Conservation (phyloP, 768 basidiomycete species). For the Mycena epipterygia region DNA sequence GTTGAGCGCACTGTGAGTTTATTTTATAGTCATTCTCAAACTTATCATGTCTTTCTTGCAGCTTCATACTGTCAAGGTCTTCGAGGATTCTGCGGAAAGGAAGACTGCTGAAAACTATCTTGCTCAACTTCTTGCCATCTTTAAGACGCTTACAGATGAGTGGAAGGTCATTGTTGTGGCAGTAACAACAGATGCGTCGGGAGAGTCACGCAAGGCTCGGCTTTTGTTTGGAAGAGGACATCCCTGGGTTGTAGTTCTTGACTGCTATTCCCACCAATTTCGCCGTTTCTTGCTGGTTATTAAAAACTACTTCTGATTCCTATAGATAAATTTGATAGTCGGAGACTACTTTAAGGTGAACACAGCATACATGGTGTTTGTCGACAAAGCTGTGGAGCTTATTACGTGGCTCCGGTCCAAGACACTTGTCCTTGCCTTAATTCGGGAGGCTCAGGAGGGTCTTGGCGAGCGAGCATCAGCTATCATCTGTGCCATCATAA, state of each 20-base stretch:
- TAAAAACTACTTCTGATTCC: neutral
- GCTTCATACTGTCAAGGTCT: slow-evolving; percentile 47
- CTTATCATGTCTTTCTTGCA: slow-evolving; percentile 20
- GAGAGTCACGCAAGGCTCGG: slow-evolving; percentile 47
- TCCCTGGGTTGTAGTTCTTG: slow-evolving; percentile 44
- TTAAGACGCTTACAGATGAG: slow-evolving; percentile 37
- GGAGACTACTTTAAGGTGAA: slow-evolving; percentile 52
- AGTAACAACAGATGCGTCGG: slow-evolving; percentile 51
- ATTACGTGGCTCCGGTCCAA: slow-evolving; percentile 57
- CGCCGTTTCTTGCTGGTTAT: neutral
- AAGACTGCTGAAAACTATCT: slow-evolving; percentile 50
- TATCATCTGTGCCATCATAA: slow-evolving; percentile 51
- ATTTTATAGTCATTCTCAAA: neutral
- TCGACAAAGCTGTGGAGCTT: slow-evolving; percentile 48
- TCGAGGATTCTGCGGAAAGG: slow-evolving; percentile 46
- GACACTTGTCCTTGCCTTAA: slow-evolving; percentile 46
- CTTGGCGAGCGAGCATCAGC: slow-evolving; percentile 23
- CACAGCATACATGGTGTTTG: slow-evolving; percentile 13
- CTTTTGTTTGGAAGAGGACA: slow-evolving; percentile 29
- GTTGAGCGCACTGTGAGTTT: slow-evolving; percentile 14
- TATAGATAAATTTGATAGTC: slow-evolving; percentile 52
- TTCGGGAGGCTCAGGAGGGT: slow-evolving; percentile 40
- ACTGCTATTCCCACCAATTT: slow-evolving; percentile 47
- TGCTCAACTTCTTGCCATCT: slow-evolving; percentile 34
- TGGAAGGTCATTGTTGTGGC: slow-evolving; percentile 47